Evolutionary conservation across 2,329 filamentous ascomycete genomes (phyloP).

Genomic region (Delphinella strobiligena): DNA sequence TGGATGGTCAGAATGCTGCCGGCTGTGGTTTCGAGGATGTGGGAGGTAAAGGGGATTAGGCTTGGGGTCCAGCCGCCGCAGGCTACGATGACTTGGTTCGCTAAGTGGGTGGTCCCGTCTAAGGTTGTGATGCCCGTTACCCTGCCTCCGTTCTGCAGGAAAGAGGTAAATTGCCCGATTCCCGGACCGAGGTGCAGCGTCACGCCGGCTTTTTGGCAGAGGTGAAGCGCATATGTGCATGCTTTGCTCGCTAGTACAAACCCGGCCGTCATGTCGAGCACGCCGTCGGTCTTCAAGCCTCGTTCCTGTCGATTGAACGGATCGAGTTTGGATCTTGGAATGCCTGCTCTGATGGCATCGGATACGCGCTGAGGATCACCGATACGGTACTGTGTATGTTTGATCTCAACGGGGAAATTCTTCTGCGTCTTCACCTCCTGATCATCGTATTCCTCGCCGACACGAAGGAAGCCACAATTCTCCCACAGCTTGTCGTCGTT

Average conservation of each 20-base stretch:
- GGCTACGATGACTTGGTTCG: conserved; percentile 16
- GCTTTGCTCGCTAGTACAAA: conserved; percentile 4
- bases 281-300: conserved; percentile 1
- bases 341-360: background rate
- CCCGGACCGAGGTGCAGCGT: background rate
- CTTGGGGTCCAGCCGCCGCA: conserved; percentile 18
- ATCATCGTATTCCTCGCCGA: conserved; percentile 11
- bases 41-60: conserved; percentile 13
- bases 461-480: conserved; percentile 15
- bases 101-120: conserved; percentile 5
- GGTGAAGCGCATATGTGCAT: conserved; percentile 4
- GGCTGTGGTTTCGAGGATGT: conserved; percentile 36
- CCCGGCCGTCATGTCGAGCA: conserved; percentile 7
- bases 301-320: conserved; percentile 2
- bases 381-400: conserved; percentile 17
- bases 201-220: conserved; percentile 2
- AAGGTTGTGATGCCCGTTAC: conserved; percentile 2
- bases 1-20: conserved; percentile 34
- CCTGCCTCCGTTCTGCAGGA: background rate
- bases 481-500: conserved; percentile 14
- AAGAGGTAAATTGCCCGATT: background rate
- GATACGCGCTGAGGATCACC: conserved; percentile 8
- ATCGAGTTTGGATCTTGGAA: conserved; percentile 2
- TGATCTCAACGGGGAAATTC: conserved; percentile 15
- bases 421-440: conserved; percentile 14